Evolutionary conservation across 345 rosid genomes (phyloP).

Genomic region (Sonneratia caseolaris): DNA sequence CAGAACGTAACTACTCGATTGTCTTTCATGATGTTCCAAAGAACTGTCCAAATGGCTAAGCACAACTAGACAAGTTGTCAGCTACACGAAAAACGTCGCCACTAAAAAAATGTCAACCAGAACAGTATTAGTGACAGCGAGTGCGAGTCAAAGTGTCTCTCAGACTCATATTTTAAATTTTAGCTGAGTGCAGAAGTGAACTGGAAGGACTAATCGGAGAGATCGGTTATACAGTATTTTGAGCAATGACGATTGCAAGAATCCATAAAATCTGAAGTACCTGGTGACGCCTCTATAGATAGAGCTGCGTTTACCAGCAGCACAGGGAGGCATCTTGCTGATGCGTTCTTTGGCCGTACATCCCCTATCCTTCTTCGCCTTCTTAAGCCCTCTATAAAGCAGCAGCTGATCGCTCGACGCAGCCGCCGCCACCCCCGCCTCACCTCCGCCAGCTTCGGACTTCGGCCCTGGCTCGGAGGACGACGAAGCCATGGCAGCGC

Average conservation of each 20-base stretch:
- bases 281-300: constrained; percentile 99
- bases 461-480: constrained; percentile 80
- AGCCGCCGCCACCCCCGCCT: constrained; percentile 11
- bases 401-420: constrained; percentile 52
- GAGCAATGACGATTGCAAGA: not conserved
- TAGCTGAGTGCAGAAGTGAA: not conserved
- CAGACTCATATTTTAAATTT: not conserved
- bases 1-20: not conserved
- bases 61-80: not conserved
- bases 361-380: constrained; percentile 92
- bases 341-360: constrained; percentile 98
- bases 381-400: constrained; percentile 70
- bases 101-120: not conserved
- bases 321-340: constrained; percentile 95
- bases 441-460: constrained; percentile 36
- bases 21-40: not conserved
- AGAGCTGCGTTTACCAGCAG: constrained; percentile 98
- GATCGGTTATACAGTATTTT: not conserved
- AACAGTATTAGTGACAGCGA: not conserved
- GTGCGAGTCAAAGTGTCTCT: not conserved
- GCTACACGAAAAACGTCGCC: not conserved
- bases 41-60: not conserved
- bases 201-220: not conserved
- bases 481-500: constrained; percentile 56
- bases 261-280: constrained; percentile 18